Conservation (phyloP, 2,329 filamentous ascomycete genomes). For the Atkinsonella texensis region DNA sequence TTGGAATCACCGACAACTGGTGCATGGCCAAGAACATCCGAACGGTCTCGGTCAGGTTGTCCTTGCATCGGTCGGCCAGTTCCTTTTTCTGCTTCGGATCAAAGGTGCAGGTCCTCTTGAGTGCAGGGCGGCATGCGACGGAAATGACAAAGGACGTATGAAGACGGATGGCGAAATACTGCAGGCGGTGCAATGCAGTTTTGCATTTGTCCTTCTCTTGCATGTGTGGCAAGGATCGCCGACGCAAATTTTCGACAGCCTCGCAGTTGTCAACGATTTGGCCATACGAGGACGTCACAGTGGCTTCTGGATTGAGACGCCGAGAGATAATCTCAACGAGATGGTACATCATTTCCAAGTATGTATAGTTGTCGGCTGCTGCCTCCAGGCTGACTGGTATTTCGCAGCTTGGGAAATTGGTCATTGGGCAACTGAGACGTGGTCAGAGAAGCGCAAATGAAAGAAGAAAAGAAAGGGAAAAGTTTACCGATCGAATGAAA, state of each 20-base stretch:
- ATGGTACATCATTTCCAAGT: slow-evolving; percentile 54
- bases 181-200: slow-evolving; percentile 48
- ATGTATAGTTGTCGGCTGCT: slow-evolving; percentile 38
- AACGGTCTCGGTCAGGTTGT: slow-evolving; percentile 52
- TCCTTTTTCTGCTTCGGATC: slow-evolving; percentile 39
- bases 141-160: slow-evolving; percentile 55
- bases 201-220: slow-evolving; percentile 51
- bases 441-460: background rate
- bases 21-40: slow-evolving; percentile 60
- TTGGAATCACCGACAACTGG: slow-evolving; percentile 53
- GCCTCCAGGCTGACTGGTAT: slow-evolving; percentile 34
- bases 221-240: slow-evolving; percentile 37
- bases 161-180: slow-evolving; percentile 51
- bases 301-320: slow-evolving; percentile 42
- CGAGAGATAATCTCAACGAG: slow-evolving; percentile 49
- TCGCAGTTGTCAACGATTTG: slow-evolving; percentile 47
- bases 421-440: slow-evolving; percentile 44
- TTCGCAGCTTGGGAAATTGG: slow-evolving; percentile 43
- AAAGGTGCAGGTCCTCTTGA: slow-evolving; percentile 42
- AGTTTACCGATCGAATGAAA: slow-evolving; percentile 50
- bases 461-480: background rate
- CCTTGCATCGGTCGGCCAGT: slow-evolving; percentile 47
- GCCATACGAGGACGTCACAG: slow-evolving; percentile 34
- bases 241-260: slow-evolving; percentile 39
- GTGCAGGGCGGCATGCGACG: slow-evolving; percentile 50